These are phyloP conservation scores for Tolypocladium inflatum DNA, from an alignment of 2,329 filamentous ascomycete species.

Conservation along the genomic window DNA sequence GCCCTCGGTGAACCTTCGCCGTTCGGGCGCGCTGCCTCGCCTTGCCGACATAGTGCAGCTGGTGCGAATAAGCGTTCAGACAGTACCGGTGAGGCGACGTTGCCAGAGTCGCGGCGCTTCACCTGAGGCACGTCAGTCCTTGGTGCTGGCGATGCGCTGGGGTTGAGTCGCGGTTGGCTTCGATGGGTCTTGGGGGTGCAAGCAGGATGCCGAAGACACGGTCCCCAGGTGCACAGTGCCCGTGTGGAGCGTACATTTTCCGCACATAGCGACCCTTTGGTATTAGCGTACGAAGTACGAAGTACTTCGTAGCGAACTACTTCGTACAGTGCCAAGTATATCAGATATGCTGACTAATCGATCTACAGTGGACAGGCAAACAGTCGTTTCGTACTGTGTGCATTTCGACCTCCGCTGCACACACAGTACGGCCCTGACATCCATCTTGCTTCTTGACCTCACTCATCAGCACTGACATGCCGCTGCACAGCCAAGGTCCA, in stretches of 20 bases:
- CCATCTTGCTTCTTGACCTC: neutral
- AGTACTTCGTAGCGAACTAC: no score
- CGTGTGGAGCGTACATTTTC: neutral
- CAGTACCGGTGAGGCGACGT: neutral
- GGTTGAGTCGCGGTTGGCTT: neutral
- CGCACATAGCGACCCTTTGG: neutral
- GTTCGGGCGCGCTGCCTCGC: constrained; percentile 32
- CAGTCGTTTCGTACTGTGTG: no score
- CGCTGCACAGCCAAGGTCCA: neutral
- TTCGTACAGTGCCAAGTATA: no score
- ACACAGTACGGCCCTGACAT: no score
- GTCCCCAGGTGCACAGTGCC: neutral
- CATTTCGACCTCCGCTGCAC: no score
- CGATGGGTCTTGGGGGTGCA: neutral
- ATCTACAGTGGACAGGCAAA: no score
- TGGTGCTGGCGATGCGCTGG: neutral
- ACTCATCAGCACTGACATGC: neutral
- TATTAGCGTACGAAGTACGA: no score
- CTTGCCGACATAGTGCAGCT: constrained; percentile 24
- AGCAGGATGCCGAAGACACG: neutral
- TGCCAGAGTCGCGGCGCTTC: neutral
- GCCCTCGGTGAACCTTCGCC: constrained; percentile 43
- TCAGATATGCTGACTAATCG: no score
- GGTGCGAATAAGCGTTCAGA: neutral
- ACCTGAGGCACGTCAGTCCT: neutral